phyloP scores from a whole-genome alignment of 2,329 filamentous ascomycete species.

The Apiospora saccharicola region DNA sequence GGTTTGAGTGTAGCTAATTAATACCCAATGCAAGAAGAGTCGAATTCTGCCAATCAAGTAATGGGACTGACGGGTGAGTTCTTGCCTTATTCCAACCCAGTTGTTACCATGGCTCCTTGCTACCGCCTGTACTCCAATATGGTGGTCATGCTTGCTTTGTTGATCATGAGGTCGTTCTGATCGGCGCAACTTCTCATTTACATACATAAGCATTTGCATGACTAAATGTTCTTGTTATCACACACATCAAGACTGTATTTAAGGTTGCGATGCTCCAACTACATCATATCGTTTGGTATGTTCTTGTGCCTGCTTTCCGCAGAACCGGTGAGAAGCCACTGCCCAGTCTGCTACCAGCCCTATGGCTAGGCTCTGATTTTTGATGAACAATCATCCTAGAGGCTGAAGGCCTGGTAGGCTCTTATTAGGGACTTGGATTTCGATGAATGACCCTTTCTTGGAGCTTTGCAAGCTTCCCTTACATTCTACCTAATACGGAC shows the following conservation, averaged over 20 bases:
- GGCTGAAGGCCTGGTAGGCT: neutral
- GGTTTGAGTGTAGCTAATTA: conserved; percentile 7
- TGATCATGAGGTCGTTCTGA: neutral
- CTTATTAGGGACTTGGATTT: neutral
- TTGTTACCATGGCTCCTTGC: neutral
- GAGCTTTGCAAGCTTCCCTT: neutral
- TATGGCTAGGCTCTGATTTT: neutral
- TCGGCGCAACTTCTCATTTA: neutral
- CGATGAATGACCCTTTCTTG: neutral
- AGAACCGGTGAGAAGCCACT: neutral
- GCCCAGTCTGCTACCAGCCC: neutral
- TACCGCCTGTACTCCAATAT: neutral
- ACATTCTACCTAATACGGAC: neutral
- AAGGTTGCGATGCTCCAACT: neutral
- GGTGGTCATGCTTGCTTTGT: neutral
- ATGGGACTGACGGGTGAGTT: conserved; percentile 1
- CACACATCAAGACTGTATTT: neutral
- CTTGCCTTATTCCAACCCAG: neutral
- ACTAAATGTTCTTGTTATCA: neutral
- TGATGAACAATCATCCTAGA: neutral
- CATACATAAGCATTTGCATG: neutral
- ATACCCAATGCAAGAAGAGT: neutral
- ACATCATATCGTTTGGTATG: neutral
- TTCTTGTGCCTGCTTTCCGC: neutral
- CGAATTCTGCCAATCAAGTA: neutral